Evolutionary conservation across 1,284 basidiomycete genomes (phyloP), one percentile per base, ranked within the genome.

Genomic region (Tylopilus sp.): DNA sequence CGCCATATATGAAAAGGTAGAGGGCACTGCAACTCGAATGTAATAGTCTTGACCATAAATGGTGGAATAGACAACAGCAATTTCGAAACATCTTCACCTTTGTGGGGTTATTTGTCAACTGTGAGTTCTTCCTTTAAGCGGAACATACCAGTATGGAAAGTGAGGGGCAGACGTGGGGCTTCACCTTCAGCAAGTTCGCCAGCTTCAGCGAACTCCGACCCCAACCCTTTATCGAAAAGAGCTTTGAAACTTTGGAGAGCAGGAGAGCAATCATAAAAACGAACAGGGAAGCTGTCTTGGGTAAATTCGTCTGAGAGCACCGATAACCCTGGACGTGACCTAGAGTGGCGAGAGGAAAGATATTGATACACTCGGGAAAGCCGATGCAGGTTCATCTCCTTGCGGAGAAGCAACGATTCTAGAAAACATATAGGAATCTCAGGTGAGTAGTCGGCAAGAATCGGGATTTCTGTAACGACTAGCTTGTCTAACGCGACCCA

Each of bases 301-400:
- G 86, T 83, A 60, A 76, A 57, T 41, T 44, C 24, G 19, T 44
- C 18, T n/a, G 57, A 59, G 8, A 53, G 18, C 32, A 59, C 51
- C 18, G 58, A 53, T 5, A 53, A 26, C 24, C 51, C 58, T 32
- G 26, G 13, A 26, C 29, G 38, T n/a, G 52, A 60, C 18, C 12
- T n/a, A 15, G 63, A 12, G 32, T 52, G 41, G 0, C 65, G 51
- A 9, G 41, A n/a, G 13, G 6, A 9, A 18, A 66, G 54, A 15
- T 66, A 65, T 33, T 53, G 52, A 15, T 58, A 55, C n/a, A 53
- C n/a, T 26, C 33, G 19, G 8, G 15, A 24, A n/a, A 63, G n/a
- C 22, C 60, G 60, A 18, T 63, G 51, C 19, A 49, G 22, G 47
- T 58, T 41, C 39, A 41, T 41, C 36, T 47, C 13, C n/a, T 58